A percentile compares a stretch with the other conserved stretches of the same genome.
Conservation (phyloP, 2,329 filamentous ascomycete genomes). For the Scedosporium aurantiacum region DNA sequence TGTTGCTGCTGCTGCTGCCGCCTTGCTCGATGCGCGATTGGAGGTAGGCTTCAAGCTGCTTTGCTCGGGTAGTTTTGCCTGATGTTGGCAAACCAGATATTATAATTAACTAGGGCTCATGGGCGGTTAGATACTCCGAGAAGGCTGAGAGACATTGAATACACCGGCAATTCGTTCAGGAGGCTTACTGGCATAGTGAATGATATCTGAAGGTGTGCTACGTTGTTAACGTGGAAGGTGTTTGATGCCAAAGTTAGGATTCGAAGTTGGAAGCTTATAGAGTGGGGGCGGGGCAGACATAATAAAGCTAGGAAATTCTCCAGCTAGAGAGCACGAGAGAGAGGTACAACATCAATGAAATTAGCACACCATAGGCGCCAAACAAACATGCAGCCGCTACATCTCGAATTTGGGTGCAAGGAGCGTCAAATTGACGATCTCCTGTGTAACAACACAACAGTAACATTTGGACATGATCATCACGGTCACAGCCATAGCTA, state of each 20-base stretch:
- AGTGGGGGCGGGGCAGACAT: slow-evolving; percentile 6
- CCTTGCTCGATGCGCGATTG: slow-evolving; percentile 37
- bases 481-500: not conserved
- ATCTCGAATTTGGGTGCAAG: no score
- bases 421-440: no score
- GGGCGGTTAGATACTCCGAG: not conserved
- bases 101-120: slow-evolving; percentile 46
- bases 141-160: no score
- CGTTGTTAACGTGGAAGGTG: not conserved
- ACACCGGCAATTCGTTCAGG: not conserved
- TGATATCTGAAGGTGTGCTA: not conserved
- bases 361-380: no score
- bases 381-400: no score
- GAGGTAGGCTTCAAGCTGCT: slow-evolving; percentile 57
- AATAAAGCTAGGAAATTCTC: not conserved
- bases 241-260: not conserved
- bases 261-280: not conserved
- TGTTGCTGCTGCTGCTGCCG: no score
- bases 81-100: slow-evolving; percentile 57
- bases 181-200: slow-evolving; percentile 4
- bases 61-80: slow-evolving; percentile 55
- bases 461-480: no score
- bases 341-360: no score
- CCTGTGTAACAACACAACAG: no score
- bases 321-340: no score